These are phyloP conservation scores for Pichia cephalocereana DNA, from an alignment of 805 yeast genomes.

Conservation along the genomic window DNA sequence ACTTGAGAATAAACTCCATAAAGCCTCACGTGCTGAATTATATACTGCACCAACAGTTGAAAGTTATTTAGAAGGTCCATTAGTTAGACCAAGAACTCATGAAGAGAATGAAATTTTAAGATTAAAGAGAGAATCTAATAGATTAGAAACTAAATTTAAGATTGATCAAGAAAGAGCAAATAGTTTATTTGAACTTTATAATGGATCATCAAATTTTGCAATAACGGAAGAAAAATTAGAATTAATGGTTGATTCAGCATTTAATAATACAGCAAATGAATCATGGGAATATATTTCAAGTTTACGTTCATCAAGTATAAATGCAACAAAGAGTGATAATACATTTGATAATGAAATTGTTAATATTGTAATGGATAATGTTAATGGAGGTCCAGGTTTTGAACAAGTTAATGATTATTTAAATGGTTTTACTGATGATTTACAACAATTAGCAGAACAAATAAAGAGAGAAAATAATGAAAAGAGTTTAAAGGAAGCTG, in stretches of 20 bases:
- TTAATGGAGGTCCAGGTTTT: conserved; percentile 25
- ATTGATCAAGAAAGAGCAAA: conserved; percentile 45
- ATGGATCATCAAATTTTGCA: conserved; percentile 58
- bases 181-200: conserved; percentile 60
- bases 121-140: conserved; percentile 59
- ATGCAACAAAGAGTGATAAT: conserved; percentile 13
- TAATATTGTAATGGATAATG: conserved; percentile 24
- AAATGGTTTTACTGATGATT: conserved; percentile 19
- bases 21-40: conserved; percentile 41
- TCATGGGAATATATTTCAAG: conserved; percentile 11
- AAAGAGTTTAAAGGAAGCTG: conserved; percentile 1
- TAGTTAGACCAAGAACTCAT: conserved; percentile 62
- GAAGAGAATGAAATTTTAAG: conserved; percentile 53
- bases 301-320: conserved; percentile 16
- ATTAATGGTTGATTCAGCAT: conserved; percentile 48
- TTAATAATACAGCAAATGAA: conserved; percentile 30
- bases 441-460: conserved; percentile 18
- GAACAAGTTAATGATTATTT: conserved; percentile 24
- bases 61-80: conserved; percentile 52
- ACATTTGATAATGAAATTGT: conserved; percentile 20
- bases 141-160: conserved; percentile 44
- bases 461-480: conserved; percentile 15
- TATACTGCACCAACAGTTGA: conserved; percentile 78
- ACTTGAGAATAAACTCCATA: conserved; percentile 21
- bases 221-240: conserved; percentile 61